Percentiles rank a stretch among this genome's conserved stretches.
phyloP scores from a whole-genome alignment of 371 early-diverging fungal genomes.

The Mucor piriformis region DNA sequence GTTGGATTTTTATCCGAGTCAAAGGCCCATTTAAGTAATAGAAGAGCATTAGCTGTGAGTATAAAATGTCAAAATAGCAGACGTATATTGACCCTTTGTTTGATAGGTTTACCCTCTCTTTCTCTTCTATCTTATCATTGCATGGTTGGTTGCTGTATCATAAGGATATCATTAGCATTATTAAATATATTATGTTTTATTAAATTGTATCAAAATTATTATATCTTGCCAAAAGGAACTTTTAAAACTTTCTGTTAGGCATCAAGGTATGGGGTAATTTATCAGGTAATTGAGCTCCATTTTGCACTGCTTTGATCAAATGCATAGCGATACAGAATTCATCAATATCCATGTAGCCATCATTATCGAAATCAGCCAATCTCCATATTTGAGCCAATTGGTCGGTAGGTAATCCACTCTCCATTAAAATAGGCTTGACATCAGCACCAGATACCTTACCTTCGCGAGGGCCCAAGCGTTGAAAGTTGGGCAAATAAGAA shows the following conservation, averaged over 20 bases:
- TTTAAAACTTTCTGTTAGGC: conserved; percentile 25
- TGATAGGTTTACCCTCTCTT: conserved; percentile 78
- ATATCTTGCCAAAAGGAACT: conserved; percentile 2
- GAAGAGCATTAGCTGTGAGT: conserved; percentile 79
- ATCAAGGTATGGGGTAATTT: conserved; percentile 46
- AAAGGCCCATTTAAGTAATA: conserved; percentile 74
- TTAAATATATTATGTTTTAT: neutral
- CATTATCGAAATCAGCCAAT: conserved; percentile 69
- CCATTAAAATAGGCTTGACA: conserved; percentile 59
- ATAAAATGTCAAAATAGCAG: neutral
- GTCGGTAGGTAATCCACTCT: conserved; percentile 58
- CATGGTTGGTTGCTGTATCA: conserved; percentile 85
- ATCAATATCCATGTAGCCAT: conserved; percentile 69
- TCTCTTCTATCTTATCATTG: conserved; percentile 90
- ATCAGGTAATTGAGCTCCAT: conserved; percentile 55
- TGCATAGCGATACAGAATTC: conserved; percentile 74
- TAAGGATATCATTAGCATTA: conserved; percentile 22
- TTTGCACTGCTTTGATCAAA: conserved; percentile 49
- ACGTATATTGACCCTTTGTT: neutral
- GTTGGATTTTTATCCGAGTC: conserved; percentile 80
- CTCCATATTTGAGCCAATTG: conserved; percentile 68
- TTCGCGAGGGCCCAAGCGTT: conserved; percentile 51
- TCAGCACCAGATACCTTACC: conserved; percentile 62
- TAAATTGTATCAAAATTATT: neutral
- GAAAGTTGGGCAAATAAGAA: conserved; percentile 19